Percentiles rank a stretch among this genome's conserved stretches.
phyloP scores from a whole-genome alignment of 2,329 filamentous ascomycete species.

The Talaromyces amestolkiae region DNA sequence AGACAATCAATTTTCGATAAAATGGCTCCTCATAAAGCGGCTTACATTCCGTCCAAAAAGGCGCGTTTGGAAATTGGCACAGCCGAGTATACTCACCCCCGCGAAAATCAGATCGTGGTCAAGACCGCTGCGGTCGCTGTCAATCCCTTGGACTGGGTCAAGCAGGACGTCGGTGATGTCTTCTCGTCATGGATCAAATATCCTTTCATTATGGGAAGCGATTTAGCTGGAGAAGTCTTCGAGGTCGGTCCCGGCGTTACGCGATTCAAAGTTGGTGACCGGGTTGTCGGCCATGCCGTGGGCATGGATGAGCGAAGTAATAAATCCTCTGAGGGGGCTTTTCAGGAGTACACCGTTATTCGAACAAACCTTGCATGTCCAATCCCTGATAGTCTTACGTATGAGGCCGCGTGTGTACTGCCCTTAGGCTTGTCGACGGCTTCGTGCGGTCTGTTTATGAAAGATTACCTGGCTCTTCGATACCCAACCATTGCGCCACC shows the following conservation, averaged over 20 bases:
- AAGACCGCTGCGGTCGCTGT: not conserved
- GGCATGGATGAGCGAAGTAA: conserved; percentile 1
- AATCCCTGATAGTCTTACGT: not conserved
- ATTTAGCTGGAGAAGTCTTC: conserved; percentile 29
- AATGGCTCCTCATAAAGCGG: not conserved
- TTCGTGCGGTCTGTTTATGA: not conserved
- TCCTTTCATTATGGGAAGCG: conserved; percentile 25
- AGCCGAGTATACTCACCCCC: not conserved
- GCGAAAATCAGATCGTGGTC: not conserved
- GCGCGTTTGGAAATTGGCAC: not conserved
- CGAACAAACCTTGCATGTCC: not conserved
- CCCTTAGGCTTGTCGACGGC: not conserved
- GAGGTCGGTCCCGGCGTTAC: conserved; percentile 28
- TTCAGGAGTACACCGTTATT: not conserved
- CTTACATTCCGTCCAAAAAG: conserved; percentile 22
- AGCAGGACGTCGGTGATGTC: conserved; percentile 16
- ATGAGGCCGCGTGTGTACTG: not conserved
- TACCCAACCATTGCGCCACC: not conserved
- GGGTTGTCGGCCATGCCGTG: conserved; percentile 24
- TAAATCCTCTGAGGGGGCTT: not conserved
- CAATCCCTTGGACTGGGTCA: conserved; percentile 7
- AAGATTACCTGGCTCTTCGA: not conserved
- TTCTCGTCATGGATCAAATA: conserved; percentile 21
- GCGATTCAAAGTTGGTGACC: conserved; percentile 27
- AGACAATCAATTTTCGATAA: not conserved